Conservation (phyloP, 345 rosid species). For the Pistacia vera region DNA sequence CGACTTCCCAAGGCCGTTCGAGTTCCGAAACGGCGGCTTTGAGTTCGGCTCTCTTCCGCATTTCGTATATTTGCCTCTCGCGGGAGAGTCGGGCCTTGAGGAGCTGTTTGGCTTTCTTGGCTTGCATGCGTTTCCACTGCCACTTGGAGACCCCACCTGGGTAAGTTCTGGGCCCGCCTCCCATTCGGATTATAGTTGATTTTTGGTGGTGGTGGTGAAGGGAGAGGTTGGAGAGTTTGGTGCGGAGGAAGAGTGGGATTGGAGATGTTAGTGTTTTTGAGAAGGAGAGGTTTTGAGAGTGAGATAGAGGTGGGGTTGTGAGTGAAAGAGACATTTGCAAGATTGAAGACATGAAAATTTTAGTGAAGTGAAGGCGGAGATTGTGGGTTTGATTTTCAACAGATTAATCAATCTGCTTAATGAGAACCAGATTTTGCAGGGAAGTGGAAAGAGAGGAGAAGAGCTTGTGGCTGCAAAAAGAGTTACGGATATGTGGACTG, state of each 20-base stretch:
- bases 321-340: slow-evolving; percentile 30
- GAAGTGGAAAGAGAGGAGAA: neutral
- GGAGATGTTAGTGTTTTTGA: slow-evolving; percentile 36
- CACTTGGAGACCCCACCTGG: slow-evolving; percentile 91
- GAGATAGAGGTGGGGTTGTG: slow-evolving; percentile 5
- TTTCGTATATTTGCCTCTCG: slow-evolving; percentile 87
- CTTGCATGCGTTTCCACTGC: slow-evolving; percentile 97
- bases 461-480: neutral
- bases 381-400: neutral
- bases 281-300: slow-evolving; percentile 37
- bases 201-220: slow-evolving; percentile 23
- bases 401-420: neutral
- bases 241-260: slow-evolving; percentile 32
- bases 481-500: too few relatives aligned
- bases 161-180: slow-evolving; percentile 84
- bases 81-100: slow-evolving; percentile 74
- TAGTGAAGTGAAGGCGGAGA: neutral
- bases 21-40: slow-evolving; percentile 85
- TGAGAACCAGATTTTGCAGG: neutral
- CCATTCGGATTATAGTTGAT: slow-evolving; percentile 68
- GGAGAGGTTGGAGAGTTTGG: slow-evolving; percentile 36
- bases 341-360: slow-evolving; percentile 26
- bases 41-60: slow-evolving; percentile 92
- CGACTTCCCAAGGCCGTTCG: slow-evolving; percentile 89
- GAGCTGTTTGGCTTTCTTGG: slow-evolving; percentile 84